phyloP scores from a whole-genome alignment of 148 eudicot species.

The Dianthus caryophyllus region DNA sequence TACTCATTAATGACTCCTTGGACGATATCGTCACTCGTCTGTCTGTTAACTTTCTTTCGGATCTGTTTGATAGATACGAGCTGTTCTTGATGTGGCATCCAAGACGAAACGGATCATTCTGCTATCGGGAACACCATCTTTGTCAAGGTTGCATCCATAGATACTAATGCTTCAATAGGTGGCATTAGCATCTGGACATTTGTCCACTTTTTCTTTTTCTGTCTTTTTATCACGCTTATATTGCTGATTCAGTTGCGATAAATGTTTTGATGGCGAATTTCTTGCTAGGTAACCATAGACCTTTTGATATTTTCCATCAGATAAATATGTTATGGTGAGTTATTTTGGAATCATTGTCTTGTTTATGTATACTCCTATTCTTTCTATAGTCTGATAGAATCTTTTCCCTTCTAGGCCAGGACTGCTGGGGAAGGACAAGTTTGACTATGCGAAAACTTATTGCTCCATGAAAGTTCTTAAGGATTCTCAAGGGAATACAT shows the following conservation, averaged over 20 bases:
- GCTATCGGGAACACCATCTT: conserved; percentile 91
- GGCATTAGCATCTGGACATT: background rate
- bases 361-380: conserved; percentile 7
- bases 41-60: background rate
- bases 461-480: conserved; percentile 44
- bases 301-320: conserved; percentile 97
- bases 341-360: conserved; percentile 16
- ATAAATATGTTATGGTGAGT: conserved; percentile 92
- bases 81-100: conserved; percentile 80
- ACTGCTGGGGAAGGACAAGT: conserved; percentile 78
- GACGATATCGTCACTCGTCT: background rate
- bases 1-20: background rate
- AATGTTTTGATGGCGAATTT: conserved; percentile 25
- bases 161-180: conserved; percentile 9
- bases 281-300: conserved; percentile 91
- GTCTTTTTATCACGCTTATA: conserved; percentile 5
- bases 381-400: background rate
- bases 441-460: conserved; percentile 86
- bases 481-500: conserved; percentile 57
- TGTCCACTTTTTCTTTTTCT: background rate
- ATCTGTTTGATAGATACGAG: conserved; percentile 47
- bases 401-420: conserved; percentile 66
- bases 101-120: conserved; percentile 63
- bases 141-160: conserved; percentile 77
- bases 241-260: conserved; percentile 2